Conservation (phyloP, 805 yeast genomes). For the Danielia reshetovae region DNA sequence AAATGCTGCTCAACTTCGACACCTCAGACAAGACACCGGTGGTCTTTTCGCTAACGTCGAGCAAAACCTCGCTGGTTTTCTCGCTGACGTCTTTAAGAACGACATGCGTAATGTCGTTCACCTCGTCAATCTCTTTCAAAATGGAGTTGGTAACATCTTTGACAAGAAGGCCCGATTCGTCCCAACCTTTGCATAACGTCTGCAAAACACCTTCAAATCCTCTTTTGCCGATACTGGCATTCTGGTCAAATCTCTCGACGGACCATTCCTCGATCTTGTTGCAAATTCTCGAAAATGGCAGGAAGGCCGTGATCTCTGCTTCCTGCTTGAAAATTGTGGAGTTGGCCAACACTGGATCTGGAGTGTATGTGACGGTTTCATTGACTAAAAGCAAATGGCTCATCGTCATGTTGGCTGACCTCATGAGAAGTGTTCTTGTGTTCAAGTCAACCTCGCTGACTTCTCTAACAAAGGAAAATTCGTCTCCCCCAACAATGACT, state of each 20-base stretch:
- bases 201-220: constrained; percentile 84
- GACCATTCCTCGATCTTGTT: constrained; percentile 91
- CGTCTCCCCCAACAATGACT: constrained; percentile 66
- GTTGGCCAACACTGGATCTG: constrained; percentile 47
- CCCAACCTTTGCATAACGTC: constrained; percentile 43
- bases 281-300: constrained; percentile 64
- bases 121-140: constrained; percentile 25
- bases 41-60: constrained; percentile 17
- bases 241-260: constrained; percentile 80
- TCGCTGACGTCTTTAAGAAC: constrained; percentile 15
- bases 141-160: constrained; percentile 25
- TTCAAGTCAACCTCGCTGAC: constrained; percentile 77
- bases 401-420: constrained; percentile 86
- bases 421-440: constrained; percentile 62
- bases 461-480: constrained; percentile 80
- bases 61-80: constrained; percentile 13
- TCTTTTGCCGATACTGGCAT: constrained; percentile 73
- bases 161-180: constrained; percentile 36
- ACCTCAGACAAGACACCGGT: constrained; percentile 16
- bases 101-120: constrained; percentile 18
- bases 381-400: constrained; percentile 69
- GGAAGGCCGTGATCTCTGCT: constrained; percentile 87
- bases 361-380: constrained; percentile 81
- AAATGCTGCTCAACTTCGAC: constrained; percentile 13
- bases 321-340: constrained; percentile 70